Evolutionary conservation across 352 stramenopile genomes (phyloP).

Genomic region (Globisporangium apiculatum): DNA sequence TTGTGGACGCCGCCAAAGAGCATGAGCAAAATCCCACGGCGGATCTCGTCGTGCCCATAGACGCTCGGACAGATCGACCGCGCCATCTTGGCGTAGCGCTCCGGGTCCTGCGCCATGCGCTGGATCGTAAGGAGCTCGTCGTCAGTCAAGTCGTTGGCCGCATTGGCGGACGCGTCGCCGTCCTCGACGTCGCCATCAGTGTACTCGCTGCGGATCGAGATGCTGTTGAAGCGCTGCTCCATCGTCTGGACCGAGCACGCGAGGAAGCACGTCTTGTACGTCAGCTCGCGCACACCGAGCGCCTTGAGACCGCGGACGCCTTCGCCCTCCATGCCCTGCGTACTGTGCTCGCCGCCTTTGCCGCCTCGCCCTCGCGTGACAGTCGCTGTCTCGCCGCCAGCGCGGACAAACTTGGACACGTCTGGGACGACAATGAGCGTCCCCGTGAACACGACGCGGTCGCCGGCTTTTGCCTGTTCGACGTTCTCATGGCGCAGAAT

Average conservation of each 20-base stretch:
- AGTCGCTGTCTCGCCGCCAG: conserved; percentile 62
- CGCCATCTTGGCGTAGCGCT: conserved; percentile 92
- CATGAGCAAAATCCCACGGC: conserved; percentile 95
- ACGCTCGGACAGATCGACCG: conserved; percentile 94
- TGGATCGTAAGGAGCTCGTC: conserved; percentile 91
- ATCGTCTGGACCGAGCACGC: conserved; percentile 92
- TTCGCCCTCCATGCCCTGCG: conserved; percentile 78
- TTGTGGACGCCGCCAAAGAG: conserved; percentile 98
- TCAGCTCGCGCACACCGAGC: conserved; percentile 95
- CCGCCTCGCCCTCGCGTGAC: conserved; percentile 30
- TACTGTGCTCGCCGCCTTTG: conserved; percentile 53
- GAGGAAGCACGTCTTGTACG: conserved; percentile 97
- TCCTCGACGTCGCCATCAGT: conserved; percentile 37
- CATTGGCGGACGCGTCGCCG: conserved; percentile 21
- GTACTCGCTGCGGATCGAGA: conserved; percentile 78
- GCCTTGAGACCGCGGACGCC: conserved; percentile 93
- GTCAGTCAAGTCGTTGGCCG: conserved; percentile 81
- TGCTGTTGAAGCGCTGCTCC: conserved; percentile 83
- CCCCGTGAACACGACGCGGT: conserved; percentile 94
- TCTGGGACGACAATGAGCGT: conserved; percentile 96
- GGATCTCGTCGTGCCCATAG: conserved; percentile 96
- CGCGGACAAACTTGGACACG: conserved; percentile 84
- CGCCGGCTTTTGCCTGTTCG: conserved; percentile 93
- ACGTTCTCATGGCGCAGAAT: conserved; percentile 98
- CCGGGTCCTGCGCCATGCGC: conserved; percentile 86